Base-by-base conservation (phyloP, 1,284 basidiomycete genomes). In the Somion occarium region DNA sequence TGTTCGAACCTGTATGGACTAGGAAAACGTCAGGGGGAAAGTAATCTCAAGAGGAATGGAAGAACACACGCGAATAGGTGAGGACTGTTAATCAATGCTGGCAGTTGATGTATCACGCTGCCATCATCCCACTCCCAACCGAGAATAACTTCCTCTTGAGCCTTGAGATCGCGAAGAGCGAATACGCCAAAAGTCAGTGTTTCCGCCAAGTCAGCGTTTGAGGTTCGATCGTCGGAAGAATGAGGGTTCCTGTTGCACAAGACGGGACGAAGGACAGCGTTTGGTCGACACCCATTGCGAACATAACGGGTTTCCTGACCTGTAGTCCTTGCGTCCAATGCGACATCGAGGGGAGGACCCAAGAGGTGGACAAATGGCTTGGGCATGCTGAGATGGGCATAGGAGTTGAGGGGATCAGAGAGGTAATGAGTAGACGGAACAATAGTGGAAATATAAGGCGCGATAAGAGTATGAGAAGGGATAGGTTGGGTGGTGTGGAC, bases 81-180 rank as follows among this genome's bases (percentile, higher is more conserved):
- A 3, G 79, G 77, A 19, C 73, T 72, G 58, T 83, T 73, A 46
- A 91, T 75, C 45, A 92, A 70, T 15, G 83, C 81, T 3, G 88
- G 89, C 0, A 98, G 71, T 46, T 81, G 73, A 67, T 98, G 95
- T 0, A 97, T 83, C 0, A 90, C 84, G 63, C 93, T 91, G 3
- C 84, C 83, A 61, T 98, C 94, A 59, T 97, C 94, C 95, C 94
- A 98, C 65, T 97, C 93, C 93, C 95, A 98, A 0, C 88, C 91
- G 0, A 98, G 69, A 0, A 95, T 83, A 38, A 98, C 82, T 69
- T 98, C 96, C 60, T 96, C 93, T 46, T 87, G 78, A 34, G 82
- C 80, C 53, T 79, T 79, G 53, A 98, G 76, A 58, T 93, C 88
- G 15, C 82, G 71, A 18, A 88, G 67, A 0, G 93, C 91, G 59